Percentiles rank a stretch among this genome's conserved stretches.
Evolutionary conservation across 331 rosid species (phyloP).

Genomic region (Acacia concinna): DNA sequence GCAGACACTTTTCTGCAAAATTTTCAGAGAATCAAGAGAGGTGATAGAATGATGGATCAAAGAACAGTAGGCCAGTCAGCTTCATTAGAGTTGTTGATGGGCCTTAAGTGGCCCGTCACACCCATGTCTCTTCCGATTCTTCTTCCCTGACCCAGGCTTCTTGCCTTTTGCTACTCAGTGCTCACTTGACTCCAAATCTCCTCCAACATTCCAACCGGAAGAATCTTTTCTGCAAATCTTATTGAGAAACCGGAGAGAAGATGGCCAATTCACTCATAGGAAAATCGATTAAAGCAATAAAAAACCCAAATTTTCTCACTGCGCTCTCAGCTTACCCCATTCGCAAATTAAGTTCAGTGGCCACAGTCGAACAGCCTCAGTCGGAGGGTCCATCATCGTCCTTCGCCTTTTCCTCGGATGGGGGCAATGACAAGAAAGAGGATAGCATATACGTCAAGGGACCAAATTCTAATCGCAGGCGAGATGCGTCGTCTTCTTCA

Average conservation of each 20-base stretch:
- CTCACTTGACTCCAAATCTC: not conserved
- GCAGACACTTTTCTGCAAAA: not conserved
- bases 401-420: conserved; percentile 65
- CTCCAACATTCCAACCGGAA: not conserved
- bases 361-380: conserved; percentile 45
- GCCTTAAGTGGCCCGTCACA: not conserved
- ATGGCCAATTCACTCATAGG: conserved; percentile 58
- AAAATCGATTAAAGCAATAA: conserved; percentile 38
- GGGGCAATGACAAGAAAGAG: not conserved
- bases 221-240: not conserved
- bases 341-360: conserved; percentile 37
- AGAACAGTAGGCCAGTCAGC: not conserved
- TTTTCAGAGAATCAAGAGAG: not conserved
- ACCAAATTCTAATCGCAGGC: conserved; percentile 35
- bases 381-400: conserved; percentile 45
- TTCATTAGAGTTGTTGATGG: not conserved
- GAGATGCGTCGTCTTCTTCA: conserved; percentile 45
- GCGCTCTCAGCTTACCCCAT: conserved; percentile 27
- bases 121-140: not conserved
- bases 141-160: not conserved
- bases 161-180: not conserved
- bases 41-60: not conserved
- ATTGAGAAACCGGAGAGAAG: not conserved
- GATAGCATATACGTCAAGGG: conserved; percentile 51
- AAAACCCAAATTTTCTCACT: conserved; percentile 22